Evolutionary conservation across 768 basidiomycete genomes (phyloP).

Genomic region (Tremella yokohamensis): DNA sequence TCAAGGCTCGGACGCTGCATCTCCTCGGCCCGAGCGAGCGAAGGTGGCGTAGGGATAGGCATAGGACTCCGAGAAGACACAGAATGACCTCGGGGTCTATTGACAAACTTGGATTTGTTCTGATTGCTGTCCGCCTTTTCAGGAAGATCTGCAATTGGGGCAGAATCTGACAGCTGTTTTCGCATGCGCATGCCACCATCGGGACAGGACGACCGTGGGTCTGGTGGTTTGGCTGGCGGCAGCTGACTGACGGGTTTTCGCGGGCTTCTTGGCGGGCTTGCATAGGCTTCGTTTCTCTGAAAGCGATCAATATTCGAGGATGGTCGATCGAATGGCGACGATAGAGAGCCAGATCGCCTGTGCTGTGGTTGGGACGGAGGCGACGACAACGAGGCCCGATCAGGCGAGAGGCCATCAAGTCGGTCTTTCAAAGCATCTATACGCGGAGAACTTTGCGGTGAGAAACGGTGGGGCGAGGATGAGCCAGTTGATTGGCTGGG

Average conservation of each 20-base stretch:
- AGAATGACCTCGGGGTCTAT: neutral
- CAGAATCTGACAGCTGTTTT: neutral
- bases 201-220: neutral
- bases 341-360: slow-evolving; percentile 27
- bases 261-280: slow-evolving; percentile 24
- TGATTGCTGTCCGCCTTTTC: neutral
- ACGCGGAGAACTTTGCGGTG: slow-evolving; percentile 2
- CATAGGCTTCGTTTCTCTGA: neutral
- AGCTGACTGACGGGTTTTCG: neutral
- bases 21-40: slow-evolving; percentile 4
- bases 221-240: neutral
- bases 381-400: neutral
- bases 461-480: slow-evolving; percentile 16
- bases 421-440: neutral
- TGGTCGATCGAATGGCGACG: slow-evolving; percentile 19
- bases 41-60: neutral
- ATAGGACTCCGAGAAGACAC: neutral
- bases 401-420: neutral
- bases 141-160: neutral
- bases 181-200: neutral
- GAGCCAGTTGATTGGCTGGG: slow-evolving; percentile 4
- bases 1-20: neutral
- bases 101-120: no score
- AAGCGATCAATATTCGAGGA: neutral
- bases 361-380: slow-evolving; percentile 13